phyloP scores from a whole-genome alignment of 352 stramenopile genomes.

The Globisporangium sylvaticum region DNA sequence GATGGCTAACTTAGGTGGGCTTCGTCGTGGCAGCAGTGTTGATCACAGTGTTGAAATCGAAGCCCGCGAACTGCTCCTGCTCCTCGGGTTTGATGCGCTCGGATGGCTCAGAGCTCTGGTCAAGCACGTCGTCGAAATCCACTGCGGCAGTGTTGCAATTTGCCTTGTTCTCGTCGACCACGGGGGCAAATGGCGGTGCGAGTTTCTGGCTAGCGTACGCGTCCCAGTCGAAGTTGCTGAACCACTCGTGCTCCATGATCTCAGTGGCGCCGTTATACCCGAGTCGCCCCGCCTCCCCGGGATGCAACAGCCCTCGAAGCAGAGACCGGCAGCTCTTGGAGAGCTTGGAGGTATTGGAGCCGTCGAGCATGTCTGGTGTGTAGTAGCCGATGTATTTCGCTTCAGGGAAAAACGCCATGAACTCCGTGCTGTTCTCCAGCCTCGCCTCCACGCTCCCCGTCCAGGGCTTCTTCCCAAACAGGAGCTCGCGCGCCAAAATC shows the following conservation, averaged over 20 bases:
- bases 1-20: neutral
- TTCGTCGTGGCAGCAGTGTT: neutral
- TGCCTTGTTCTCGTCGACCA: constrained; percentile 53
- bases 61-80: constrained; percentile 46
- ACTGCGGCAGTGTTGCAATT: constrained; percentile 60
- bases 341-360: constrained; percentile 19
- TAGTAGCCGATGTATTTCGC: constrained; percentile 41
- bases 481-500: constrained; percentile 49
- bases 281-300: constrained; percentile 37
- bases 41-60: constrained; percentile 53
- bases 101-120: constrained; percentile 26
- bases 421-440: constrained; percentile 27
- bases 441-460: constrained; percentile 24
- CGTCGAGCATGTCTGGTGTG: constrained; percentile 40
- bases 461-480: constrained; percentile 49
- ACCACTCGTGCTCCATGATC: constrained; percentile 56
- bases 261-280: constrained; percentile 31
- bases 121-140: constrained; percentile 67
- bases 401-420: constrained; percentile 26
- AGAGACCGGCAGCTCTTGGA: constrained; percentile 35
- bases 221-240: constrained; percentile 51
- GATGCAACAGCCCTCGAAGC: constrained; percentile 47
- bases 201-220: constrained; percentile 34
- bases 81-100: constrained; percentile 37
- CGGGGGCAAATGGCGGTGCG: constrained; percentile 37